Evolutionary conservation across 2,329 filamentous ascomycete genomes (phyloP).

Genomic region (Aureobasidium sp.): DNA sequence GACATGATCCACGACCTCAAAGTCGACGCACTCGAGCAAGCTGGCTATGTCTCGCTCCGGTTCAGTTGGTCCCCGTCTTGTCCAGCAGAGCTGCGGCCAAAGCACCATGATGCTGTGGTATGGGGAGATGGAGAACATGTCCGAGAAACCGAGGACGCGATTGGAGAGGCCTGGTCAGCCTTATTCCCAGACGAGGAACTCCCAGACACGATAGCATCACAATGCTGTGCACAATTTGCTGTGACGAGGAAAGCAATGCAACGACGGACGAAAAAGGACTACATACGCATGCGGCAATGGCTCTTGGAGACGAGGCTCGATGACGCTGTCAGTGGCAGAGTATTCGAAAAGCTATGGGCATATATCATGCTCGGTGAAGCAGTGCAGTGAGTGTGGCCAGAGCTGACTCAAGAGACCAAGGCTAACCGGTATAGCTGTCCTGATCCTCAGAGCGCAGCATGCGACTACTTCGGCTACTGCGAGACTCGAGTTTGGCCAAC

Average conservation of each 20-base stretch:
- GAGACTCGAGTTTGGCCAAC: too few species aligned
- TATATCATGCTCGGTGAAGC: background rate
- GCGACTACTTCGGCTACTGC: too few species aligned
- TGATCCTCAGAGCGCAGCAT: background rate
- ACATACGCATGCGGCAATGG: conserved; percentile 51
- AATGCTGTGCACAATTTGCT: conserved; percentile 49
- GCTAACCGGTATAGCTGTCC: background rate
- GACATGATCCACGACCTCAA: background rate
- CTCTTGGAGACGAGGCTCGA: conserved; percentile 24
- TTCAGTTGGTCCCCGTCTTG: background rate
- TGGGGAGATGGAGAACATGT: background rate
- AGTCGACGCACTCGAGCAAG: background rate
- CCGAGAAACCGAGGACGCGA: background rate
- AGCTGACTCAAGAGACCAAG: background rate
- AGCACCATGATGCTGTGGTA: background rate
- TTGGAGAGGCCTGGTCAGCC: conserved; percentile 3
- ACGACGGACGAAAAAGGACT: conserved; percentile 42
- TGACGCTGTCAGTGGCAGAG: background rate
- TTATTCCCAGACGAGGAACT: conserved; percentile 10
- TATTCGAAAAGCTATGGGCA: conserved; percentile 2
- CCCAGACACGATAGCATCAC: background rate
- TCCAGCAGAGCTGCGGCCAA: conserved; percentile 20
- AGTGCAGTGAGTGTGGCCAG: background rate
- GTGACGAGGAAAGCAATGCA: conserved; percentile 46
- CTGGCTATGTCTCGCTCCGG: background rate